Conservation (phyloP, 768 basidiomycete genomes). For the Filobasidium wieringae region DNA sequence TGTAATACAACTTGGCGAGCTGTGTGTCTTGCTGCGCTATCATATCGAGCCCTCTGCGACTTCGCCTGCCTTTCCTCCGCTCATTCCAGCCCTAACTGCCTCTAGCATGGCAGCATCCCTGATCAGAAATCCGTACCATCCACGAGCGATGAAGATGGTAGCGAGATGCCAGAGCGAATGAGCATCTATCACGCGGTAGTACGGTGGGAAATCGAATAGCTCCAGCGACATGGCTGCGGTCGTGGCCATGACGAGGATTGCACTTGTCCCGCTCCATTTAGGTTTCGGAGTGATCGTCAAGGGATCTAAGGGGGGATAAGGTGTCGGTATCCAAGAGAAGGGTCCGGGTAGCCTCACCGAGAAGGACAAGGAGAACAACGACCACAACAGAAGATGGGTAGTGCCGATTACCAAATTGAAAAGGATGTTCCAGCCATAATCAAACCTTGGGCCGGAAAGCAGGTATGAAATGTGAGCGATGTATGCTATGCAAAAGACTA, state of each 20-base stretch:
- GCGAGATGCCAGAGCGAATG: constrained; percentile 86
- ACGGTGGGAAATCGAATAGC: constrained; percentile 80
- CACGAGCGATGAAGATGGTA: constrained; percentile 61
- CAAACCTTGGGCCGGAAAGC: constrained; percentile 61
- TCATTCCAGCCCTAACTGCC: background rate
- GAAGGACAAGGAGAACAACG: constrained; percentile 48
- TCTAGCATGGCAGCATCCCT: constrained; percentile 48
- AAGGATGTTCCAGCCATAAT: constrained; percentile 84
- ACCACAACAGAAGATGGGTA: constrained; percentile 70
- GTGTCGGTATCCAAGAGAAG: constrained; percentile 44
- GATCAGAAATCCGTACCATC: constrained; percentile 79
- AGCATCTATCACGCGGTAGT: constrained; percentile 65
- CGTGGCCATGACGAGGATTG: constrained; percentile 48
- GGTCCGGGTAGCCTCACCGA: constrained; percentile 40
- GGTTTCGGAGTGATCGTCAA: constrained; percentile 12
- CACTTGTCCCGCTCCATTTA: background rate
- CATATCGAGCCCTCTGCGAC: too few relatives aligned
- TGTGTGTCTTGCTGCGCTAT: too few relatives aligned
- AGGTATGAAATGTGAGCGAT: constrained; percentile 69
- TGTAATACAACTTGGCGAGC: background rate
- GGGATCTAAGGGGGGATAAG: constrained; percentile 38
- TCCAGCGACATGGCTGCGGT: constrained; percentile 68
- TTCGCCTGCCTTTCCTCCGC: background rate
- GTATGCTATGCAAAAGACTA: constrained; percentile 50
- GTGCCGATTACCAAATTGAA: constrained; percentile 70